Conservation (phyloP, 345 rosid species). For the Eucalyptus albens region DNA sequence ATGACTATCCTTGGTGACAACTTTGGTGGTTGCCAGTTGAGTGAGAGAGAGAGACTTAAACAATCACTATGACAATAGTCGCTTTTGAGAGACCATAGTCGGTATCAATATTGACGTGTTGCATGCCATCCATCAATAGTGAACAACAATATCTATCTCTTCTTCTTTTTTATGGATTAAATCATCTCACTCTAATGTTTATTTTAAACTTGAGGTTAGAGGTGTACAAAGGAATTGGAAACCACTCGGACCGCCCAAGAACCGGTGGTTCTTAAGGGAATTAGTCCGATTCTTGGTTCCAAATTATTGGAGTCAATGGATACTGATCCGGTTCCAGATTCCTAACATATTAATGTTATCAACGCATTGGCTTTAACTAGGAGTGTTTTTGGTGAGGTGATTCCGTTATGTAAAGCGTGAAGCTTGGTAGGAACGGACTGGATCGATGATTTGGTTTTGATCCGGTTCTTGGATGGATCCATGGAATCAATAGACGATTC, state of each 20-base stretch:
- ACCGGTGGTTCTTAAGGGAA: too few relatives aligned
- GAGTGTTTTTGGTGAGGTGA: too few relatives aligned
- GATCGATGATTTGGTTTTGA: accelerated
- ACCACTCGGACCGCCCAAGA: accelerated
- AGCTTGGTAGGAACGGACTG: too few relatives aligned
- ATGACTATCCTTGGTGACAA: background rate
- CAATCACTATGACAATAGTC: background rate
- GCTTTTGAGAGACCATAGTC: background rate
- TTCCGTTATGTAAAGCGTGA: too few relatives aligned
- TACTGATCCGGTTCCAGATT: accelerated
- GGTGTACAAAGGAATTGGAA: background rate
- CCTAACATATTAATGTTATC: too few relatives aligned
- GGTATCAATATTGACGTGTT: background rate
- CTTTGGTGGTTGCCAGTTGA: background rate
- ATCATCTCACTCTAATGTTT: background rate
- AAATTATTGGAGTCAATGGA: too few relatives aligned
- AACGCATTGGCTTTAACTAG: too few relatives aligned
- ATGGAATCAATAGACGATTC: too few relatives aligned
- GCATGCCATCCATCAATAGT: background rate
- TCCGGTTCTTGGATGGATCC: accelerated
- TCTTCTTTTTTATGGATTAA: background rate
- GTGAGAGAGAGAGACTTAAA: background rate
- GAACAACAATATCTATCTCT: background rate
- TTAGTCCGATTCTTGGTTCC: too few relatives aligned
- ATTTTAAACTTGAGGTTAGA: background rate